Evolutionary conservation across 192 early-diverging fungal genomes (phyloP), one percentile per base, ranked within the genome.

Genomic region (Chytriomyces sp.): DNA sequence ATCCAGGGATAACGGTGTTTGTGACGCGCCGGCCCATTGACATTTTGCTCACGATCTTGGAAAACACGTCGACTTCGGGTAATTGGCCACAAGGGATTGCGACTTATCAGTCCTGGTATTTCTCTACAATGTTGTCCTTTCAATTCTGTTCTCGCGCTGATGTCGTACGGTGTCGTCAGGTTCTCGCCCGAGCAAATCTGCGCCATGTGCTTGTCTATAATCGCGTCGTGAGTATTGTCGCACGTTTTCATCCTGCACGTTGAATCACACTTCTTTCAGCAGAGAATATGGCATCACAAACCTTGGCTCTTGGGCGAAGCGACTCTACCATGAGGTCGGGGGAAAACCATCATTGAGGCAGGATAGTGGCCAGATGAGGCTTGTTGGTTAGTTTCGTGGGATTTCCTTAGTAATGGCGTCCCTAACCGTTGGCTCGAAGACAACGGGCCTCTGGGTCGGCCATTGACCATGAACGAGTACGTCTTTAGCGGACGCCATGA

Each of bases 171-270:
- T 49, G 65, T 96, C 22, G 63, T 94, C 22, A 53, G 78, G 32
- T 37, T 63, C 19, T n/a, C 64, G 19, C 38, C 64, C 36, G 72
- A 80, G 26, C 49, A 80, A 68, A 74, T 39, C 80, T 95, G 93
- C 66, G 92, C 93, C 37, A 94, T 98, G 93, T 92, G 91, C 73
- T 81, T 94, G 4, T 86, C 88, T 1, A 85, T 96, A 59, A 78
- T 91, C 54, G 90, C 89, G 58, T 73, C 75, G 36, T 79, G 79
- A 62, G 60, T 55, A 17, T 25, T 30, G 14, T 32, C 1, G 12
- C 31, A 14, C 1, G 2, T 32, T 14, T n/a, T n/a, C 56, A 58
- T 30, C 17, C 28, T 1, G 12, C 31, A 14, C 1, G 2, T 32
- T 14, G 28, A 58, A 25, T 52, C 8, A 25, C 19, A 64, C 19